A percentile compares a stretch with the other conserved stretches of the same genome.
Conservation (phyloP, 169 alveolate species). For the Eimeria necatrix region DNA sequence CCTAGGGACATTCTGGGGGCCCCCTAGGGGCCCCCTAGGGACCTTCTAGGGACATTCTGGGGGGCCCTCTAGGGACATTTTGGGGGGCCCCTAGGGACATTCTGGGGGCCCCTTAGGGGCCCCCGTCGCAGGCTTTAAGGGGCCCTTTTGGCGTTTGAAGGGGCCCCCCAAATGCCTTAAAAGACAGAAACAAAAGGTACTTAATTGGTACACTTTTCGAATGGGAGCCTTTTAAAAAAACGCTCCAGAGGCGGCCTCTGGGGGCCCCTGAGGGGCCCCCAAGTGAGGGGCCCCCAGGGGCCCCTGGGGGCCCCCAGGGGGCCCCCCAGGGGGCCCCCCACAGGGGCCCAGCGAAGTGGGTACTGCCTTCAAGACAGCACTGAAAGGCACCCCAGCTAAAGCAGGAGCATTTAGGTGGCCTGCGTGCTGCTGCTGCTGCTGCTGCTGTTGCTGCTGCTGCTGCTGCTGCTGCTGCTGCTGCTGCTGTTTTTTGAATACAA, state of each 20-base stretch:
- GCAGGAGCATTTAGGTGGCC: background rate
- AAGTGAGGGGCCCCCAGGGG: no score
- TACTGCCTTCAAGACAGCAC: no score
- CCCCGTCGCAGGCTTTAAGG: background rate
- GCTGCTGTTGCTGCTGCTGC: slow-evolving; percentile 26
- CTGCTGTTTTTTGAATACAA: no score
- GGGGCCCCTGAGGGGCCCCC: no score
- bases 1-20: no score
- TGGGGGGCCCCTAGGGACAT: background rate
- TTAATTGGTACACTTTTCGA: no score
- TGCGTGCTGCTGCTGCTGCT: background rate
- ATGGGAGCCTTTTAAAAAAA: no score
- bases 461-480: slow-evolving; percentile 33
- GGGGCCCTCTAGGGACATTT: slow-evolving; percentile 17
- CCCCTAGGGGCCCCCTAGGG: background rate
- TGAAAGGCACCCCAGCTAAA: background rate
- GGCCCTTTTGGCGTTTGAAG: slow-evolving; percentile 18
- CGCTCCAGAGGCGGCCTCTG: no score
- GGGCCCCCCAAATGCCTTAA: slow-evolving; percentile 12
- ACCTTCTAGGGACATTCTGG: background rate
- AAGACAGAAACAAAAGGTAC: no score
- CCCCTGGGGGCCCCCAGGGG: no score
- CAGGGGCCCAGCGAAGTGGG: no score
- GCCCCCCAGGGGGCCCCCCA: no score
- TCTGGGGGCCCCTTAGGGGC: slow-evolving; percentile 14